These are phyloP conservation scores for Xylaria sp. DNA, from an alignment of 2,329 filamentous ascomycete genomes.

Conservation along the genomic window DNA sequence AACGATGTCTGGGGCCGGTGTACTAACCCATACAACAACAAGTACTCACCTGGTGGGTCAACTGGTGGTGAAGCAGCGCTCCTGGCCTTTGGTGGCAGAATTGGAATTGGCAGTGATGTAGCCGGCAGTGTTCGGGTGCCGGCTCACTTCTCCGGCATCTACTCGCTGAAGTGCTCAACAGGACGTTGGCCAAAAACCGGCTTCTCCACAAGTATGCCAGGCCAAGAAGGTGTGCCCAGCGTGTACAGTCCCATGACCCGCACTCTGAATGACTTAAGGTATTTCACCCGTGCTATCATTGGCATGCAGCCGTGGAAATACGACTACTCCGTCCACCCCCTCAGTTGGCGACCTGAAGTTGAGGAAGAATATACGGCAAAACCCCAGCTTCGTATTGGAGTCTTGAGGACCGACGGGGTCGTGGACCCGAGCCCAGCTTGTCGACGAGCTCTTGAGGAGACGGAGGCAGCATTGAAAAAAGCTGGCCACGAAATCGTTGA, in stretches of 20 bases:
- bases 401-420: constrained; percentile 75
- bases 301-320: constrained; percentile 84
- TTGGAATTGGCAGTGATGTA: constrained; percentile 87
- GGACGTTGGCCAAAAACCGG: constrained; percentile 86
- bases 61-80: constrained; percentile 82
- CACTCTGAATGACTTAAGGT: constrained; percentile 73
- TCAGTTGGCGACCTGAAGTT: constrained; percentile 66
- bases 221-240: constrained; percentile 82
- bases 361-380: constrained; percentile 56
- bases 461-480: constrained; percentile 60
- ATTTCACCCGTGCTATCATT: constrained; percentile 75
- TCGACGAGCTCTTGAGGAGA: constrained; percentile 64
- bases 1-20: constrained; percentile 75
- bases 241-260: constrained; percentile 92
- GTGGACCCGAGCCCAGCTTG: constrained; percentile 85
- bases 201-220: constrained; percentile 81
- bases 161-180: constrained; percentile 78
- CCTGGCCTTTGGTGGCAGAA: constrained; percentile 74
- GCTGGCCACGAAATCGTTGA: constrained; percentile 72
- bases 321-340: constrained; percentile 77
- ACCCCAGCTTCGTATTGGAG: constrained; percentile 63
- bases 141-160: constrained; percentile 86
- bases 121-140: constrained; percentile 83
- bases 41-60: constrained; percentile 82
- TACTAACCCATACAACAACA: constrained; percentile 76